Base-by-base conservation (phyloP, 116 monocot genomes). In the Dioscorea cayenensis region DNA sequence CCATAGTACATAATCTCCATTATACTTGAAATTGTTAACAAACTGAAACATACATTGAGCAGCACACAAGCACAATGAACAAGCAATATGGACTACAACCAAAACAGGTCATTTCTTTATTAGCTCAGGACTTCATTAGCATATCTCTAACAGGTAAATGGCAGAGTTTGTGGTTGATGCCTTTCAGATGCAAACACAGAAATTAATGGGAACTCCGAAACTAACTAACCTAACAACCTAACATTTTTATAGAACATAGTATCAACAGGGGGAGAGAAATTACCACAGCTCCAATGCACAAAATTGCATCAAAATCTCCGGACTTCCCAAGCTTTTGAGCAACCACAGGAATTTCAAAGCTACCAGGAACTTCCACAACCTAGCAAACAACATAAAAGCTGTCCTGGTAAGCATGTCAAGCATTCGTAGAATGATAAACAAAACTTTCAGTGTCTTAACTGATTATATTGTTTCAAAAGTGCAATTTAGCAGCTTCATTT, bases 231-330 rank as follows among this genome's bases (percentile, higher is more conserved):
- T 0, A 25, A 25, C 25, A 25, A 25, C 32, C 32, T 55, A 55
- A n/a, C 16, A 55, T n/a, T 55, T 16, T 55, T 12, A 19, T 35
- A 14, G 35, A 65, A 65, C 29, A 3, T 65, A 32, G 11, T 14
- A 16, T 28, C 17, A 9, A 62, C 20, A 29, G 4, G 55, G 64
- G 25, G 49, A 76, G 21, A 63, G 10, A 60, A 14, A 72, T 29
- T 84, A 99, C 94, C 90, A 99, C 93, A 66, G 93, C 94, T 74
- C 97, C 97, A 79, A 99, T 99, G 75, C 97, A 99, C 72, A 99
- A 13, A 72, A 99, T 65, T 29, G 94, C 90, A 91, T 88, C 73
- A 49, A 76, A 97, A 5, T 85, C 69, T 78, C 97, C 97, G 0
- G 97, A 86, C 37, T 80, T 86, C 12, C 89, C 97, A 80, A 99